phyloP scores from a whole-genome alignment of 768 basidiomycete species.

The Favolaschia claudopus region DNA sequence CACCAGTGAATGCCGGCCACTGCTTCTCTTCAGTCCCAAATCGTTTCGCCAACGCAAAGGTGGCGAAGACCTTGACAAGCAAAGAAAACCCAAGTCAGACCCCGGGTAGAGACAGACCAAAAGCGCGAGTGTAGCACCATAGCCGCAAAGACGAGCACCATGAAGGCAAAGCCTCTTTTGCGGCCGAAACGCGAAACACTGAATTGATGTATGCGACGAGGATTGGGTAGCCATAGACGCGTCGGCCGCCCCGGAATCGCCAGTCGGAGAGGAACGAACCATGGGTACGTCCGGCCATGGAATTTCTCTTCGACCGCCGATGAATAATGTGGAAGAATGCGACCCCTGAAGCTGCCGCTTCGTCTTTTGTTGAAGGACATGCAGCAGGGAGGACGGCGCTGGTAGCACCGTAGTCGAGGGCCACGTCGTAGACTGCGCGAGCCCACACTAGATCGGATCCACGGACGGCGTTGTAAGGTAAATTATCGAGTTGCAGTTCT shows the following conservation, averaged over 20 bases:
- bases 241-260: slow-evolving; percentile 66
- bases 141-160: slow-evolving; percentile 11
- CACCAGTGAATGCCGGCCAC: slow-evolving; percentile 24
- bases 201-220: slow-evolving; percentile 64
- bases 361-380: slow-evolving; percentile 31
- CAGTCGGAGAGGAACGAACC: slow-evolving; percentile 67
- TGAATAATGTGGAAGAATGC: slow-evolving; percentile 43
- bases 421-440: no score
- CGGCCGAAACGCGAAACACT: slow-evolving; percentile 65
- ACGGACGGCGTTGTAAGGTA: no score
- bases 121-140: slow-evolving; percentile 46
- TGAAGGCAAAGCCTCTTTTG: slow-evolving; percentile 40
- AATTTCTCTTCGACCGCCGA: slow-evolving; percentile 74
- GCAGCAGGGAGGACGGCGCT: no score
- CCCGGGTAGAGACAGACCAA: not conserved
- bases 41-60: slow-evolving; percentile 18
- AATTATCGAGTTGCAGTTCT: no score
- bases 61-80: slow-evolving; percentile 17
- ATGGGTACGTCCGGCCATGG: slow-evolving; percentile 57
- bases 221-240: slow-evolving; percentile 69
- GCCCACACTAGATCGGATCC: no score
- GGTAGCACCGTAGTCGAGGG: no score
- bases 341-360: slow-evolving; percentile 19
- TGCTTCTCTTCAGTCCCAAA: slow-evolving; percentile 23
- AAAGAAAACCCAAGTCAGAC: not conserved